phyloP scores from a whole-genome alignment of 169 alveolate genomes.

The Eimeria necatrix region DNA sequence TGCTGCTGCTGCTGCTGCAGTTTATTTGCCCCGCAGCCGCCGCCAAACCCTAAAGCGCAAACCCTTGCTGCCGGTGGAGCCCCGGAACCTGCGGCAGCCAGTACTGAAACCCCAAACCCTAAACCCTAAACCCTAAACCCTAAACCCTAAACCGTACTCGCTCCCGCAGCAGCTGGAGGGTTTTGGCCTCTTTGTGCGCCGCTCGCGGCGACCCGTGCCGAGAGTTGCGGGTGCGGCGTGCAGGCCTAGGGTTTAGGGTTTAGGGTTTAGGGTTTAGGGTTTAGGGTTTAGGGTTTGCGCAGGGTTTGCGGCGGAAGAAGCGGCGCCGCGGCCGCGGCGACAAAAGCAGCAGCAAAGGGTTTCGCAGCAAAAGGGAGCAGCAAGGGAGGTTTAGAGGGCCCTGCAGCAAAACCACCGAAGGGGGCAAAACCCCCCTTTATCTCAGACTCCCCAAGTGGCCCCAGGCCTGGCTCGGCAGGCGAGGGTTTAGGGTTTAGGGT shows the following conservation, averaged over 20 bases:
- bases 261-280: not conserved
- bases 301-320: conserved; percentile 81
- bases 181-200: no score
- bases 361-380: conserved; percentile 86
- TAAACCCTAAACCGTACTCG: not conserved
- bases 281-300: not conserved
- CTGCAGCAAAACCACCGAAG: not conserved
- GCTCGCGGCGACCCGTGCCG: no score
- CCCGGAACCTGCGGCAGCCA: not conserved
- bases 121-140: not conserved
- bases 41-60: not conserved
- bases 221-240: not conserved
- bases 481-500: not conserved
- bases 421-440: not conserved
- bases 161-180: not conserved
- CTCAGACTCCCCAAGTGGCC: not conserved
- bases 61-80: not conserved
- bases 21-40: not conserved
- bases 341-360: conserved; percentile 89
- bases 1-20: not conserved
- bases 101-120: not conserved
- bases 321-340: conserved; percentile 89
- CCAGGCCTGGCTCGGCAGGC: not conserved
- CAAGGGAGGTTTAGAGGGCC: conserved; percentile 81
- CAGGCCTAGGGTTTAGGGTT: not conserved